Conservation (phyloP, 164 flowering plant species). For the Annona squamosa region DNA sequence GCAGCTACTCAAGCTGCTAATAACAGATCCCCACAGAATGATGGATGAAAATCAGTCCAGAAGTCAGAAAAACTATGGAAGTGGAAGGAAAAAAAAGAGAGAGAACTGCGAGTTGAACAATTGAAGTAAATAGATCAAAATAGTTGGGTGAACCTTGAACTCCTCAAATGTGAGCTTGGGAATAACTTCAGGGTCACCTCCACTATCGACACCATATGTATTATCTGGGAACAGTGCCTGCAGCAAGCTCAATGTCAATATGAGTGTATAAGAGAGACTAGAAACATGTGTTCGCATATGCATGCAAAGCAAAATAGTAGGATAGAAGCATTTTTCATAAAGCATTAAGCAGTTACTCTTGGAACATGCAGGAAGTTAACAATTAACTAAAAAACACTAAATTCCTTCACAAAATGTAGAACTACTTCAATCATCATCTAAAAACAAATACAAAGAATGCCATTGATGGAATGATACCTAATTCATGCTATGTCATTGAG, state of each 20-base stretch:
- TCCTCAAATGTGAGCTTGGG: constrained; percentile 90
- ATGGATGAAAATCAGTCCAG: not conserved
- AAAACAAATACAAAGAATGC: too few species aligned
- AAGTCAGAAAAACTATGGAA: not conserved
- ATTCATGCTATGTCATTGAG: not conserved
- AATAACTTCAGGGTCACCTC: constrained; percentile 93
- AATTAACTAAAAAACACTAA: not conserved
- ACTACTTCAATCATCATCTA: not conserved
- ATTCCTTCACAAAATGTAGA: not conserved
- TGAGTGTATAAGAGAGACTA: constrained; percentile 3
- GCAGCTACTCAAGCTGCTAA: not conserved
- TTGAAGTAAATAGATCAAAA: not conserved
- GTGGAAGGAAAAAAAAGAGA: not conserved
- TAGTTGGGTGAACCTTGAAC: constrained; percentile 54
- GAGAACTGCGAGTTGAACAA: not conserved
- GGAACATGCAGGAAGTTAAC: not conserved
- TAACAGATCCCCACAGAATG: not conserved
- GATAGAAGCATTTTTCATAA: constrained; percentile 2
- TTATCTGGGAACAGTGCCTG: constrained; percentile 93
- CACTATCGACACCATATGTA: constrained; percentile 98
- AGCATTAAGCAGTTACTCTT: not conserved
- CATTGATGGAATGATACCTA: not conserved
- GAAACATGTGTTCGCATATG: not conserved
- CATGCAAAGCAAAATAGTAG: not conserved
- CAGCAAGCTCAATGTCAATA: constrained; percentile 2